These are phyloP conservation scores for Pseudocercospora musae DNA, from an alignment of 2,329 filamentous ascomycete species.

Conservation along the genomic window DNA sequence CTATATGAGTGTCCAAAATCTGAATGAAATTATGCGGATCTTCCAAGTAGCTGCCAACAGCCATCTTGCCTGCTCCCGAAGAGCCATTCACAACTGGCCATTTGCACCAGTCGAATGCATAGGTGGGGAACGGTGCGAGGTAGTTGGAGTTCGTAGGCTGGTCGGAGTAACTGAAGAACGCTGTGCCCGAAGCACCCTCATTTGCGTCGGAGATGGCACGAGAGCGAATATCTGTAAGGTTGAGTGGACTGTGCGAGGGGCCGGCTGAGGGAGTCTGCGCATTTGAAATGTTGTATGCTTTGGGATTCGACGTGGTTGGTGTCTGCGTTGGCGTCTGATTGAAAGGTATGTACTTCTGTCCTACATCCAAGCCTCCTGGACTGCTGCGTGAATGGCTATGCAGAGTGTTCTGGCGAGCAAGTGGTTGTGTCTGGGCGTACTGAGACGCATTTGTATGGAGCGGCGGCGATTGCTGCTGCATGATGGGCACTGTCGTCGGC, in stretches of 20 bases:
- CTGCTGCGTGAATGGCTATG: constrained; percentile 79
- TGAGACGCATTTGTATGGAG: constrained; percentile 54
- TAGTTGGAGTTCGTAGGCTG: constrained; percentile 81
- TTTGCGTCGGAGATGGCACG: constrained; percentile 77
- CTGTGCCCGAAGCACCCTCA: constrained; percentile 63
- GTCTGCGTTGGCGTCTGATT: constrained; percentile 60
- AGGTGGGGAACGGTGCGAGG: constrained; percentile 88
- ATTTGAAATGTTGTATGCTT: constrained; percentile 59
- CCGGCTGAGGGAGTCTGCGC: constrained; percentile 56
- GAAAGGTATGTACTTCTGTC: constrained; percentile 60
- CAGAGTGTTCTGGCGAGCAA: constrained; percentile 64
- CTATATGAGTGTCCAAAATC: constrained; percentile 86
- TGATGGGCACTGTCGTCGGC: constrained; percentile 55
- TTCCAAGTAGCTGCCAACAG: constrained; percentile 92
- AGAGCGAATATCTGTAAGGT: constrained; percentile 85
- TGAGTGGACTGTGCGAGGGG: constrained; percentile 81
- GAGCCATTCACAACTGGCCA: constrained; percentile 76
- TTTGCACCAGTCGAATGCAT: constrained; percentile 99
- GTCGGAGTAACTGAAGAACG: constrained; percentile 62
- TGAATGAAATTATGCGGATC: constrained; percentile 99
- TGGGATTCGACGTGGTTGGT: constrained; percentile 38
- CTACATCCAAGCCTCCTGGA: constrained; percentile 51
- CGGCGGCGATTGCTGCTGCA: constrained; percentile 49
- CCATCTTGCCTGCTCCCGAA: constrained; percentile 79
- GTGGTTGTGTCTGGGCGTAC: constrained; percentile 49